A percentile compares a stretch with the other conserved stretches of the same genome.
Conservation (phyloP, 2,329 filamentous ascomycete species). For the Lizonia empirigonia region DNA sequence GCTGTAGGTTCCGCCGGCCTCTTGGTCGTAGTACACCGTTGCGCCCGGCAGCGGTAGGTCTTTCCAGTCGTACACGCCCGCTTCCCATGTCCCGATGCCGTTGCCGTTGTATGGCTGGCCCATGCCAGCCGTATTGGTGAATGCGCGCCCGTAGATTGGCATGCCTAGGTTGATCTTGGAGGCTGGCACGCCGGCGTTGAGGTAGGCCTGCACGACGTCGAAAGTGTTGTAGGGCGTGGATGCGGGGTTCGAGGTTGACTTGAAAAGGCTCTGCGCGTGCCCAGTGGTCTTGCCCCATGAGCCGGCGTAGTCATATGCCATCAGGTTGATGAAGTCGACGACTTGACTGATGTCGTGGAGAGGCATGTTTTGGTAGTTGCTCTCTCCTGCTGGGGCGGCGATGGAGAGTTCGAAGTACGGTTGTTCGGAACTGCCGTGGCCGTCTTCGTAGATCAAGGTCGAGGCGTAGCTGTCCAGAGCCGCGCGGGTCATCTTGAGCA, state of each 20-base stretch:
- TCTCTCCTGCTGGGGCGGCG: conserved; percentile 52
- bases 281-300: conserved; percentile 75
- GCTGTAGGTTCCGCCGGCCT: conserved; percentile 74
- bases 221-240: conserved; percentile 80
- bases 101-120: conserved; percentile 73
- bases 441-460: conserved; percentile 30
- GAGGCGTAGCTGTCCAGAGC: conserved; percentile 51
- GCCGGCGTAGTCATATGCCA: conserved; percentile 67
- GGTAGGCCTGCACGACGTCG: conserved; percentile 73
- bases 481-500: conserved; percentile 48
- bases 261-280: conserved; percentile 81
- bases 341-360: conserved; percentile 50
- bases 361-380: conserved; percentile 51
- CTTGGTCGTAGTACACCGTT: conserved; percentile 66
- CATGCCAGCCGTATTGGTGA: conserved; percentile 76
- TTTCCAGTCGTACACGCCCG: conserved; percentile 82
- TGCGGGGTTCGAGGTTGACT: conserved; percentile 60
- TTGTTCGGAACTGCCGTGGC: conserved; percentile 18
- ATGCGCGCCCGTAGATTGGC: conserved; percentile 89
- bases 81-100: conserved; percentile 82
- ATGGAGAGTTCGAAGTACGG: conserved; percentile 54
- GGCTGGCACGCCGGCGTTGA: conserved; percentile 62
- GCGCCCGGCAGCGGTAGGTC: conserved; percentile 73
- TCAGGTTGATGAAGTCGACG: conserved; percentile 58
- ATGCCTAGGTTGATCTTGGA: conserved; percentile 86